Base-by-base conservation (phyloP, 345 rosid species). In the Euclidium syriacum region DNA sequence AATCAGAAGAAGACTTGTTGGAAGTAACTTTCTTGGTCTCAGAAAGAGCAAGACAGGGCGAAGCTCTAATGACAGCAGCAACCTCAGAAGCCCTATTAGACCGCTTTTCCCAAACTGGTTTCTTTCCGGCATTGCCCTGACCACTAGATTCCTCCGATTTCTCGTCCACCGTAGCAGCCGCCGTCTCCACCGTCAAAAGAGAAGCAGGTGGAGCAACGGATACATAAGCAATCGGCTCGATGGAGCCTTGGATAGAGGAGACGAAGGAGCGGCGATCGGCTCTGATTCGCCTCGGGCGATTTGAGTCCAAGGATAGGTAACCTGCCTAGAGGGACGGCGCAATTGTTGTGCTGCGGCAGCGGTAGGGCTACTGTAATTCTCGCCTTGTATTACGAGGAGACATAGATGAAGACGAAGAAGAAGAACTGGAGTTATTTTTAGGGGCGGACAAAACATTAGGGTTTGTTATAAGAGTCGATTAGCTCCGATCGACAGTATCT, bases 31-130 rank as follows among this genome's bases (percentile, higher is more conserved):
- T 81, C 26, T 86, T 78, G 2, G 95, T 70, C 72, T 81, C 86
- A 67, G 57, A 52, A 18, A 72, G 72, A 65, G 71, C 72, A 59
- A 67, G 72, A 72, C 72, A 72, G 0, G 72, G 59, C 10, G 65
- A 52, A 60, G 67, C 67, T 64, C 72, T 65, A 88, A 71, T 71
- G 25, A 71, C 89, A 26, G 87, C 73, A 15, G 65, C 90, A 9
- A 62, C 66, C 55, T 78, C 86, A 35, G 72, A 65, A 18, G 75
- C 65, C 29, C 83, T 82, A 65, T 79, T 80, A 3, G 85, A 79
- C 4, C 88, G 98, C 78, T 58, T 80, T 33, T 72, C 85, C 98
- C 98, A 89, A 7, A 62, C 87, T 14, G 75, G 82, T 70, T 54
- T 83, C 86, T 78, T 89, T 57, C 85, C 89, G 0, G 71, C 85